Percentiles rank a stretch among this genome's conserved stretches.
These are phyloP conservation scores for Akanthomyces lecanii DNA, from an alignment of 2,329 filamentous ascomycete genomes.

Conservation along the genomic window DNA sequence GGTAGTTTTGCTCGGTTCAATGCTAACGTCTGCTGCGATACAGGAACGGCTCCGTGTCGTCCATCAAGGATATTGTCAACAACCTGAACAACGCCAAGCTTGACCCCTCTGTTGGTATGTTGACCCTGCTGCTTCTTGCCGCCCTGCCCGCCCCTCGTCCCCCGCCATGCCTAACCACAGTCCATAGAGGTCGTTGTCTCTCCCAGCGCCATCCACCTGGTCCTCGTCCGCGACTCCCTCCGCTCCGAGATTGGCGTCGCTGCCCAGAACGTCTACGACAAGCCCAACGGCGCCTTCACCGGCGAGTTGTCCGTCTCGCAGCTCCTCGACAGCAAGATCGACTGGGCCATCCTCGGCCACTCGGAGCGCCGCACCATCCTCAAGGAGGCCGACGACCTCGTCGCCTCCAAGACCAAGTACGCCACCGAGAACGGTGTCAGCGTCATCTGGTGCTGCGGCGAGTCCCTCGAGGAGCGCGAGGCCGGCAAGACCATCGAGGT, in stretches of 20 bases:
- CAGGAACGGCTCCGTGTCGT: constrained; percentile 90
- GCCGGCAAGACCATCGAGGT: constrained; percentile 78
- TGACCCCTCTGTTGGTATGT: constrained; percentile 68
- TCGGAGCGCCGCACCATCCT: constrained; percentile 90
- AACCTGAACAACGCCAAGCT: constrained; percentile 84
- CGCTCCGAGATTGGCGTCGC: constrained; percentile 76
- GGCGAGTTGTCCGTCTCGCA: constrained; percentile 93
- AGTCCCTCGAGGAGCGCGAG: constrained; percentile 91
- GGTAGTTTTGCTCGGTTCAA: not conserved
- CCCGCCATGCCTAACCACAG: constrained; percentile 16
- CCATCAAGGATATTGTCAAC: constrained; percentile 85
- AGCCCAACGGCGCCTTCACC: constrained; percentile 94
- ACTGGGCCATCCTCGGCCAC: constrained; percentile 91
- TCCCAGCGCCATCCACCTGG: constrained; percentile 85
- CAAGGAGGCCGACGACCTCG: constrained; percentile 77
- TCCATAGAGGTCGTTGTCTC: constrained; percentile 84
- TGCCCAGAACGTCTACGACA: constrained; percentile 96
- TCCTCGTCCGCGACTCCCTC: constrained; percentile 75
- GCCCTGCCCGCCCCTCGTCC: constrained; percentile 11
- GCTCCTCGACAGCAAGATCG: constrained; percentile 82
- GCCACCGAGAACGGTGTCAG: constrained; percentile 80
- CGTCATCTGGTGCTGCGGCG: constrained; percentile 96
- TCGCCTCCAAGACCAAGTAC: constrained; percentile 91
- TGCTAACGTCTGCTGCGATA: not conserved
- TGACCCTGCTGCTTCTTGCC: not conserved